A percentile compares a stretch with the other conserved stretches of the same genome.
These are phyloP conservation scores for Phytophthora fragariae DNA, from an alignment of 352 stramenopile species.

Conservation along the genomic window DNA sequence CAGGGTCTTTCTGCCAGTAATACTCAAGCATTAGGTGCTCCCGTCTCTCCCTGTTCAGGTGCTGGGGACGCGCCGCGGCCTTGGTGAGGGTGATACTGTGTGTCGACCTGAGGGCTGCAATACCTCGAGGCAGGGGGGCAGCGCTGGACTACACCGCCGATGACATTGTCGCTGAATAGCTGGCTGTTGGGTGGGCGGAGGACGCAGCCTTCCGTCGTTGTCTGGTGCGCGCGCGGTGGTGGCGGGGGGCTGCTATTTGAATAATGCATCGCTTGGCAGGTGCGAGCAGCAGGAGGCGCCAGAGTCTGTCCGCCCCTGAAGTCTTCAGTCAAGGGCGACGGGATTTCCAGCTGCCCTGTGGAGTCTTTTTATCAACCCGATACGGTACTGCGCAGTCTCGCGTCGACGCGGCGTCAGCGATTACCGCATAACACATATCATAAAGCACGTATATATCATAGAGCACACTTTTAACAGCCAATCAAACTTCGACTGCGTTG, in stretches of 20 bases:
- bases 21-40: too few species aligned
- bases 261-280: neutral
- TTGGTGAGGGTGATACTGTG: neutral
- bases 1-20: too few species aligned
- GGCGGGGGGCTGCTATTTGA: neutral
- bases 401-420: neutral
- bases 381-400: neutral
- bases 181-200: neutral
- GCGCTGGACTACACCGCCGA: neutral
- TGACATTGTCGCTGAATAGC: slow-evolving; percentile 3
- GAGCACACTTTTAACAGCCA: too few species aligned
- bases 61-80: neutral
- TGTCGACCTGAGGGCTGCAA: neutral
- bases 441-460: too few species aligned
- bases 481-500: too few species aligned
- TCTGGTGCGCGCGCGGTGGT: neutral
- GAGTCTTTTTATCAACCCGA: neutral
- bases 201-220: neutral
- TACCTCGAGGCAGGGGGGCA: neutral
- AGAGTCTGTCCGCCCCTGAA: neutral
- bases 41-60: neutral
- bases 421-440: too few species aligned
- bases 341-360: neutral
- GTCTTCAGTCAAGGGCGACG: neutral
- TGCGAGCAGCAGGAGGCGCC: neutral